Conservation (phyloP, 1,284 basidiomycete genomes). For the Trametes polyzona region DNA sequence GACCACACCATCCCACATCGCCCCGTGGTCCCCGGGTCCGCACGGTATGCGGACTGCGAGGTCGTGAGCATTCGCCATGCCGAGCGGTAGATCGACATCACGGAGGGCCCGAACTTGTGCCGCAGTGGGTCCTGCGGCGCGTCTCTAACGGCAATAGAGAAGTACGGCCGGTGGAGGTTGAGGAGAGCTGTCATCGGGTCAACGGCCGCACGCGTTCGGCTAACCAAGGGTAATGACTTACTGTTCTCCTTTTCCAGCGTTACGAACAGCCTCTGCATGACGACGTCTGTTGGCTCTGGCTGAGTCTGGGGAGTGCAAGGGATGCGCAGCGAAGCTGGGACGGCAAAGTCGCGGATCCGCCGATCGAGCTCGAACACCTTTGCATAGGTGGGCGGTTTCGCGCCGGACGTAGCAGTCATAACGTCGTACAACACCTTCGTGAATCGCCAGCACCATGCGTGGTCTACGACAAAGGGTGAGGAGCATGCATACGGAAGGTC, state of each 20-base stretch:
- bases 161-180: constrained; percentile 71
- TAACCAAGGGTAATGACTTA: constrained; percentile 24
- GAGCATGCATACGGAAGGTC: neutral
- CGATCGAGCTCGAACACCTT: constrained; percentile 48
- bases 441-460: constrained; percentile 59
- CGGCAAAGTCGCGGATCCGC: constrained; percentile 48
- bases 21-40: constrained; percentile 44
- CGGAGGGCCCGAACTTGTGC: constrained; percentile 67
- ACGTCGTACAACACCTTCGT: constrained; percentile 53
- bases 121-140: constrained; percentile 55
- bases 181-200: constrained; percentile 51
- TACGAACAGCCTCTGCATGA: constrained; percentile 52
- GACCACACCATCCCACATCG: constrained; percentile 65
- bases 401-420: constrained; percentile 56
- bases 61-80: constrained; percentile 64
- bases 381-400: constrained; percentile 51
- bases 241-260: constrained; percentile 63
- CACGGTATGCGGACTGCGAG: constrained; percentile 46
- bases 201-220: neutral
- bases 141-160: constrained; percentile 66
- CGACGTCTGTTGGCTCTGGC: constrained; percentile 22
- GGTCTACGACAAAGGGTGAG: constrained; percentile 42
- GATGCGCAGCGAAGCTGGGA: constrained; percentile 50
- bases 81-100: constrained; percentile 72
- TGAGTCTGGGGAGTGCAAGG: constrained; percentile 29